These are phyloP conservation scores for Musa acuminata DNA, from an alignment of 176 grass and related monocot species.

Conservation along the genomic window DNA sequence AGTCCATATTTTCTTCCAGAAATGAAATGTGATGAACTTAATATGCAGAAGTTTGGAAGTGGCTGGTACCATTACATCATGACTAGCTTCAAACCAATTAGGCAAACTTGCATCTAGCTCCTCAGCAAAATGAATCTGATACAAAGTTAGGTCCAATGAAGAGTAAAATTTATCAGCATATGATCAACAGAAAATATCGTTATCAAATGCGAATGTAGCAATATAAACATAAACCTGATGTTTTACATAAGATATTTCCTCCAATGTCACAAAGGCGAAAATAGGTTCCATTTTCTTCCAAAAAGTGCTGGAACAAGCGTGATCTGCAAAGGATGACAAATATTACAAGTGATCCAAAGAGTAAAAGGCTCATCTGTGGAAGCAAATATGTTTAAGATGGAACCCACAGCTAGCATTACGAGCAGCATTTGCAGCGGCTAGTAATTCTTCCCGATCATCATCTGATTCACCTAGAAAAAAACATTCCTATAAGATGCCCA, in stretches of 20 bases:
- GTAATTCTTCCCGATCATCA: slow-evolving; percentile 73
- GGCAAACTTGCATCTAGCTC: slow-evolving; percentile 64
- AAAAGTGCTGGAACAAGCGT: slow-evolving; percentile 55
- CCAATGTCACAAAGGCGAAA: slow-evolving; percentile 41
- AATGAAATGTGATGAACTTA: neutral
- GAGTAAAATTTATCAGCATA: slow-evolving; percentile 1
- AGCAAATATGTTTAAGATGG: slow-evolving; percentile 15
- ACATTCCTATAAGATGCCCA: slow-evolving; percentile 17
- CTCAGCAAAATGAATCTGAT: slow-evolving; percentile 63
- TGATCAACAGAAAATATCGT: neutral
- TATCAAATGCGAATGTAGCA: neutral
- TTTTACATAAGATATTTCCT: slow-evolving; percentile 55
- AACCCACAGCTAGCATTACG: slow-evolving; percentile 48
- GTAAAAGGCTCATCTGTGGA: neutral
- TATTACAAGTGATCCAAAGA: neutral
- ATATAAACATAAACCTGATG: slow-evolving; percentile 41
- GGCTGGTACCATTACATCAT: slow-evolving; percentile 31
- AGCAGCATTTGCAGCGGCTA: slow-evolving; percentile 66
- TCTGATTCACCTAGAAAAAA: slow-evolving; percentile 49
- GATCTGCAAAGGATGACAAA: slow-evolving; percentile 30
- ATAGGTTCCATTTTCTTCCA: slow-evolving; percentile 91
- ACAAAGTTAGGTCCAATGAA: slow-evolving; percentile 1
- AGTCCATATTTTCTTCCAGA: neutral
- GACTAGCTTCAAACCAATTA: slow-evolving; percentile 31
- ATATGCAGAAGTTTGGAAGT: neutral